Percentiles rank a stretch among this genome's conserved stretches.
These are phyloP conservation scores for Domatiomyces globalis DNA, from an alignment of 2,329 filamentous ascomycete species.

Conservation along the genomic window DNA sequence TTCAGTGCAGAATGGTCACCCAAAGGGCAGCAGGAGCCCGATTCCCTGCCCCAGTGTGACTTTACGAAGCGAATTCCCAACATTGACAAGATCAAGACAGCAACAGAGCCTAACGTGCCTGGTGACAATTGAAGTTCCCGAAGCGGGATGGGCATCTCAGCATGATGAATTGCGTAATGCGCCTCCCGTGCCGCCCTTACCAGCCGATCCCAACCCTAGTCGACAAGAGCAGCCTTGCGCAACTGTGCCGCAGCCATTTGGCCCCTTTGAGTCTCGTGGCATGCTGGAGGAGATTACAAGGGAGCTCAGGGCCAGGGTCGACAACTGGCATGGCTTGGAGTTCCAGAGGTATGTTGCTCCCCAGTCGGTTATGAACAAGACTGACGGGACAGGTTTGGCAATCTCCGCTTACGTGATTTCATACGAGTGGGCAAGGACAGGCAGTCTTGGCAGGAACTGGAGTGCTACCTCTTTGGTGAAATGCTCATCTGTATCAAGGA, in stretches of 20 bases:
- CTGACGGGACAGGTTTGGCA: constrained; percentile 52
- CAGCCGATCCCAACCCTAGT: constrained; percentile 28
- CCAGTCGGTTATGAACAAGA: constrained; percentile 21
- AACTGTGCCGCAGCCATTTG: background rate
- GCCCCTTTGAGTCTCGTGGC: constrained; percentile 54
- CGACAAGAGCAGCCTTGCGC: constrained; percentile 18
- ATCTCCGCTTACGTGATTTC: constrained; percentile 74
- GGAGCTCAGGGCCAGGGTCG: constrained; percentile 69
- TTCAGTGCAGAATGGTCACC: constrained; percentile 58
- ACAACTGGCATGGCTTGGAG: constrained; percentile 96
- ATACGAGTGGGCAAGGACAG: constrained; percentile 93
- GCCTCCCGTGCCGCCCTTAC: constrained; percentile 37
- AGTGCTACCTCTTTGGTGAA: constrained; percentile 92
- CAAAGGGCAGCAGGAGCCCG: constrained; percentile 57
- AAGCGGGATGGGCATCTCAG: constrained; percentile 79
- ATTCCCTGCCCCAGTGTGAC: constrained; percentile 87
- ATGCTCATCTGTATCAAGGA: constrained; percentile 99
- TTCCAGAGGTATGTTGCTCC: constrained; percentile 34
- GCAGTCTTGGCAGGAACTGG: constrained; percentile 90
- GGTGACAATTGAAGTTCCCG: constrained; percentile 83
- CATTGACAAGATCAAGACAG: constrained; percentile 76
- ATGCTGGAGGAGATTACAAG: constrained; percentile 75
- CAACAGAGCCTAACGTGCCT: constrained; percentile 92
- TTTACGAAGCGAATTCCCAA: constrained; percentile 92
- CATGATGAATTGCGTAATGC: constrained; percentile 56